These are phyloP conservation scores for Cafeteria roenbergensis DNA, from an alignment of 108 stramenopile species.

Conservation along the genomic window DNA sequence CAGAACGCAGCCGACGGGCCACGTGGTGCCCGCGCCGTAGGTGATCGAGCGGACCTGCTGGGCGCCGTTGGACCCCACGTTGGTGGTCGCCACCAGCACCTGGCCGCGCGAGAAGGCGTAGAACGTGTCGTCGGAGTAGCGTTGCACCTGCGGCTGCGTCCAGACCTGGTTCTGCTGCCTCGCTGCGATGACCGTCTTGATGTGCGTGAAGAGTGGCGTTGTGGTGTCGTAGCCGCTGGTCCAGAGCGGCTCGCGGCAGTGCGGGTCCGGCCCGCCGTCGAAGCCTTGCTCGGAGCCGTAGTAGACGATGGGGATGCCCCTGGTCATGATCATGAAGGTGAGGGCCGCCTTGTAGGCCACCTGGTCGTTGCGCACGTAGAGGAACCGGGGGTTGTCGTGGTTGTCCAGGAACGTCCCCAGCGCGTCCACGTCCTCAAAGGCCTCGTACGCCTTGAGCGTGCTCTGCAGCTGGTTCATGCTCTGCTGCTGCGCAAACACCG, in stretches of 20 bases:
- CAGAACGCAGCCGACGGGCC: not conserved
- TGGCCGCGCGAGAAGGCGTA: conserved; percentile 8
- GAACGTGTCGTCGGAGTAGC: conserved; percentile 3
- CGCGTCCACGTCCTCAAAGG: not conserved
- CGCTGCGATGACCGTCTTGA: too few relatives aligned
- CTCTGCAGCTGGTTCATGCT: conserved; percentile 7
- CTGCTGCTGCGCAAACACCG: conserved; percentile 5
- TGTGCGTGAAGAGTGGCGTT: not conserved
- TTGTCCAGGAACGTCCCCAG: conserved; percentile 11
- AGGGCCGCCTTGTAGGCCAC: not conserved
- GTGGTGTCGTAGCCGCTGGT: not conserved
- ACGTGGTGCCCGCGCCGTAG: not conserved
- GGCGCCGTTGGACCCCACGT: not conserved
- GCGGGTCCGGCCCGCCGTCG: not conserved
- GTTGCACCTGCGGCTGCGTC: not conserved
- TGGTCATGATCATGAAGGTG: not conserved
- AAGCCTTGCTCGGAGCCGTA: conserved; percentile 17
- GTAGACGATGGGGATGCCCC: conserved; percentile 9
- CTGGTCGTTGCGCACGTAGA: not conserved
- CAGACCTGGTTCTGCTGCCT: not conserved
- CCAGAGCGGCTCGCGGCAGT: conserved; percentile 6
- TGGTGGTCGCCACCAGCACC: not conserved
- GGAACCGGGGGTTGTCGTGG: conserved; percentile 11
- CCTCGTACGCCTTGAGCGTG: not conserved
- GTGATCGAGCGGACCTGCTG: not conserved